phyloP scores from a whole-genome alignment of 257 asterid genomes.

The Echium plantagineum region DNA sequence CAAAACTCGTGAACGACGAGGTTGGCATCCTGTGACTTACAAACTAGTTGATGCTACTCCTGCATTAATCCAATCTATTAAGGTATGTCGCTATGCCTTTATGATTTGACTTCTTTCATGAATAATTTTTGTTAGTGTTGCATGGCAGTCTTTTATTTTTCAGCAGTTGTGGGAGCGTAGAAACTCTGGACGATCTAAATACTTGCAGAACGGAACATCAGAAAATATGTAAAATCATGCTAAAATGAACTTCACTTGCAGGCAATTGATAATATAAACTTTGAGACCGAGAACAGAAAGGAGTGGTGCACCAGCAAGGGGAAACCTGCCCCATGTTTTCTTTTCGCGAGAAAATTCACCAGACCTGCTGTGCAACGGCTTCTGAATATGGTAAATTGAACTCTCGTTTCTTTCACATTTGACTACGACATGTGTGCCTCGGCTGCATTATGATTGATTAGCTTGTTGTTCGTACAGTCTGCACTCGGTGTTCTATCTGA shows the following conservation, averaged over 20 bases:
- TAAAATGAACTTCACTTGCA: constrained; percentile 12
- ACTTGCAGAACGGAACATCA: not conserved
- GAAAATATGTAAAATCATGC: not conserved
- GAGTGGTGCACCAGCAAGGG: constrained; percentile 97
- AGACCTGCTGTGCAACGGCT: constrained; percentile 86
- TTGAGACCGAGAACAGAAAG: constrained; percentile 83
- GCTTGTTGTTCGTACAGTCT: constrained; percentile 40
- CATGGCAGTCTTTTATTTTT: not conserved
- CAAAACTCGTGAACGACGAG: constrained; percentile 55
- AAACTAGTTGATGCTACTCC: constrained; percentile 81
- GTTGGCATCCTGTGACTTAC: constrained; percentile 98
- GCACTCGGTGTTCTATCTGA: constrained; percentile 38
- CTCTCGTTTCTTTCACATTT: not conserved
- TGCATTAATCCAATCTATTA: constrained; percentile 64
- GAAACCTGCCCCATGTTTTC: constrained; percentile 87
- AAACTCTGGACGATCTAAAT: not conserved
- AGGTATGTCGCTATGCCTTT: constrained; percentile 31
- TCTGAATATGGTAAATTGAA: constrained; percentile 53
- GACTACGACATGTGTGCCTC: not conserved
- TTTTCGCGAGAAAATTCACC: constrained; percentile 82
- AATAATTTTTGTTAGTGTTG: not conserved
- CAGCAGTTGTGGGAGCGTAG: not conserved
- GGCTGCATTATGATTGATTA: not conserved
- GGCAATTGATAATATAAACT: constrained; percentile 74
- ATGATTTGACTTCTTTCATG: not conserved